These are phyloP conservation scores for Coemansia sp. DNA, from an alignment of 192 early-diverging fungal genomes.

Conservation along the genomic window DNA sequence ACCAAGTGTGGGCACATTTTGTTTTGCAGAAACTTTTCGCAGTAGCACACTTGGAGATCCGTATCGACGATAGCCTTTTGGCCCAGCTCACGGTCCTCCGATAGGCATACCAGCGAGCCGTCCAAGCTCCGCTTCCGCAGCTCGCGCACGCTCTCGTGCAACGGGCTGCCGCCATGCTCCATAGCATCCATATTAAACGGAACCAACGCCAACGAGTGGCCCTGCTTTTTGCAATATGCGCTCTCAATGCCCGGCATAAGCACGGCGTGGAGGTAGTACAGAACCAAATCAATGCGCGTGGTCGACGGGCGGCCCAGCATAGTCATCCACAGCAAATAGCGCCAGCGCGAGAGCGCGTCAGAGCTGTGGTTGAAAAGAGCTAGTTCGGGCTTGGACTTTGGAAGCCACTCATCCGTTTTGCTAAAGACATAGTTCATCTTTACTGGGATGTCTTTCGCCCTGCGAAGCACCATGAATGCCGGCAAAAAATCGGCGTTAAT, in stretches of 20 bases:
- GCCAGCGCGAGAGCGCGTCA: conserved; percentile 35
- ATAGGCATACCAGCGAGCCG: conserved; percentile 12
- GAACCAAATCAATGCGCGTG: conserved; percentile 36
- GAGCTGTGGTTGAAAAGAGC: conserved; percentile 17
- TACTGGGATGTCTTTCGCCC: background rate
- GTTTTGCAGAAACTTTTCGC: conserved; percentile 16
- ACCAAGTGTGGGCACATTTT: conserved; percentile 36
- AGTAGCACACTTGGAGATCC: conserved; percentile 37
- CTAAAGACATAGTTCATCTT: conserved; percentile 15
- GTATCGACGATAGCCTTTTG: conserved; percentile 24
- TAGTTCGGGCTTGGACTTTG: conserved; percentile 1
- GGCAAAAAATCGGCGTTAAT: conserved; percentile 7
- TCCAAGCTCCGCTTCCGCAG: background rate
- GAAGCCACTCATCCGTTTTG: conserved; percentile 19
- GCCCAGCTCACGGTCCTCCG: conserved; percentile 1
- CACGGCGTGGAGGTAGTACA: conserved; percentile 27
- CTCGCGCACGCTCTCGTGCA: background rate
- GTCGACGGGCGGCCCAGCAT: conserved; percentile 23
- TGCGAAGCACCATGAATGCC: conserved; percentile 2
- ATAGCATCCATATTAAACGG: conserved; percentile 30
- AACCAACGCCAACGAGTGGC: background rate
- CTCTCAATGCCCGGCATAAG: conserved; percentile 23
- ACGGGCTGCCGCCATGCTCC: conserved; percentile 16
- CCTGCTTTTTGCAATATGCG: background rate
- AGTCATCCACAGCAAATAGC: conserved; percentile 40